Percentiles rank a stretch among this genome's conserved stretches.
phyloP scores from a whole-genome alignment of 208 protist genomes.

The Trichomonas gallinae region DNA sequence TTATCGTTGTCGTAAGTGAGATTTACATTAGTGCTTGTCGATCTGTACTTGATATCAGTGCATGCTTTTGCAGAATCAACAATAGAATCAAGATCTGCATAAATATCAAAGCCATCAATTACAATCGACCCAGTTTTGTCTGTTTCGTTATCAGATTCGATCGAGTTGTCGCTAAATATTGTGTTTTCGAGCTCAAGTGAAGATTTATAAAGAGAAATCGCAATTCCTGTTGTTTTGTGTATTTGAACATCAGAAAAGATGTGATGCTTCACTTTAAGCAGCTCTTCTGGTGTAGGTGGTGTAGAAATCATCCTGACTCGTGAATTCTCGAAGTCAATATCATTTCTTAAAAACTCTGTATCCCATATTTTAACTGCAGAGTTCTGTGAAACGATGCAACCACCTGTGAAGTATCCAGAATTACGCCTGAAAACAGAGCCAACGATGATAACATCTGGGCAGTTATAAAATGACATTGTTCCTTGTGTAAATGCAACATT shows the following conservation, averaged over 20 bases:
- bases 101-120: neutral
- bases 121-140: neutral
- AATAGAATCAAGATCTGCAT: neutral
- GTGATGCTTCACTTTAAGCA: neutral
- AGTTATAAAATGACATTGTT: neutral
- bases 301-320: neutral
- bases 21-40: neutral
- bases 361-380: neutral
- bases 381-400: neutral
- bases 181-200: neutral
- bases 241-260: neutral
- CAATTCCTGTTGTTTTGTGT: neutral
- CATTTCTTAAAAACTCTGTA: neutral
- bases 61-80: neutral
- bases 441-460: neutral
- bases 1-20: neutral
- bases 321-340: neutral
- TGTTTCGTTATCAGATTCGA: neutral
- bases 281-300: neutral
- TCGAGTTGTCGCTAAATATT: neutral
- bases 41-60: neutral
- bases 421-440: neutral
- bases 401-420: neutral
- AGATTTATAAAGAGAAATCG: neutral
- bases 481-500: neutral